Base-by-base conservation (phyloP, 345 rosid species). In the Toxicodendron radicans region DNA sequence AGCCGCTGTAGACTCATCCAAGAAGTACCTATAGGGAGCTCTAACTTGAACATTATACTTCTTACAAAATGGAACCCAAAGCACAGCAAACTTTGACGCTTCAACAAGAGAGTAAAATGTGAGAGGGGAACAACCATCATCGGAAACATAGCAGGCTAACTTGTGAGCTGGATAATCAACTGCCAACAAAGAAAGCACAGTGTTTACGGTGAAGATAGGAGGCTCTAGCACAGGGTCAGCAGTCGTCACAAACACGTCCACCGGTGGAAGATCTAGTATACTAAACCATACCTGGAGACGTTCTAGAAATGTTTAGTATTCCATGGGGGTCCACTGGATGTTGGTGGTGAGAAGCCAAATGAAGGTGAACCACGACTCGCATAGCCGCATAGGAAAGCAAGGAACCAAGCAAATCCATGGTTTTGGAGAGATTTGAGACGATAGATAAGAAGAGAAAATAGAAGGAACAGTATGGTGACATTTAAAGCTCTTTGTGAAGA, bases 61-160 rank as follows among this genome's bases (percentile, higher is more conserved):
- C 66, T 81, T 77, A 76, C 93, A 87, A 77, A 92, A 91, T 0
- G 89, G 95, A 43, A 89, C 90, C 97, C 97, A 89, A 33, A 78
- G 78, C 83, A 79, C 80, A 2, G 93, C 92, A 21, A 89, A 93
- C 48, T 79, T 88, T 0, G 80, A 85, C 10, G 93, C 87, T 77
- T 91, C 89, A 57, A 83, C 64, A 10, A 91, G 83, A 66, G 97
- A 85, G 70, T 85, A 87, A 66, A 78, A 88, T 62, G 83, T 88
- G 51, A 85, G 70, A 66, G 82, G 79, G 11, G 92, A 91, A 75
- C 93, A 85, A 32, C 88, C 83, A 38, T 89, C 84, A 53, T 87
- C 84, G 0, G 88, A 82, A 1, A 88, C 85, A 18, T 83, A 86
- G 83, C 87, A 84, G 21, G 85, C 86, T 1, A 86, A 66, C 73